Conservation (phyloP, 1,284 basidiomycete species). For the Paramarasmius palmivorus region DNA sequence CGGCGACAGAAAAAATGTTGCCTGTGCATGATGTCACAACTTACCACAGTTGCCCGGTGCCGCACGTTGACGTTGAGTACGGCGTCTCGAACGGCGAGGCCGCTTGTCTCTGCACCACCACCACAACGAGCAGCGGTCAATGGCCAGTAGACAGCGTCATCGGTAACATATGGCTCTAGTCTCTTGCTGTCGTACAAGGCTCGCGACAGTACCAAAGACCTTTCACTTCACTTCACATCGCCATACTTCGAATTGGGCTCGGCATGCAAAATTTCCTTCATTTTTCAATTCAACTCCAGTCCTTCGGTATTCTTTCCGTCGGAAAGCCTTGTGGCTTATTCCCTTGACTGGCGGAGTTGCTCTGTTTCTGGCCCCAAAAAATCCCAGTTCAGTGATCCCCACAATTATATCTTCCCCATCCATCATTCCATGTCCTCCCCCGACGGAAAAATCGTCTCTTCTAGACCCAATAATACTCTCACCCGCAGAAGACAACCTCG, state of each 20-base stretch:
- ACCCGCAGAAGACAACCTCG: constrained; percentile 56
- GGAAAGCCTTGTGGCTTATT: constrained; percentile 49
- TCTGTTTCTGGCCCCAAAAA: constrained; percentile 44
- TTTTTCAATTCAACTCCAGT: constrained; percentile 26
- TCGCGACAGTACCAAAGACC: background rate
- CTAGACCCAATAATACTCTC: constrained; percentile 50
- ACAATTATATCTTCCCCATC: constrained; percentile 58
- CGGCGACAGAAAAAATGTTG: background rate
- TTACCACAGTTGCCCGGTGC: background rate
- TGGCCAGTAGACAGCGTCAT: too few relatives aligned
- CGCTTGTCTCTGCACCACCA: background rate
- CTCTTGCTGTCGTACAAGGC: constrained; percentile 1
- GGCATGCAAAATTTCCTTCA: constrained; percentile 21
- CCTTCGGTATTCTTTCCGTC: constrained; percentile 27
- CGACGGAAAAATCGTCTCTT: constrained; percentile 15
- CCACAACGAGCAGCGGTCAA: too few relatives aligned
- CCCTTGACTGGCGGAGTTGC: constrained; percentile 57
- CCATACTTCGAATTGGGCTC: constrained; percentile 16
- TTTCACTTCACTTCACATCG: background rate
- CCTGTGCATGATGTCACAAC: background rate
- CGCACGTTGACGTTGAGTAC: background rate
- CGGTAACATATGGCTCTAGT: too few relatives aligned
- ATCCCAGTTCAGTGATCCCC: constrained; percentile 38
- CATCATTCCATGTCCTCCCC: constrained; percentile 58
- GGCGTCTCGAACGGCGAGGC: background rate